Evolutionary conservation across 2,329 filamentous ascomycete species (phyloP).

Genomic region (Ustulina deusta): DNA sequence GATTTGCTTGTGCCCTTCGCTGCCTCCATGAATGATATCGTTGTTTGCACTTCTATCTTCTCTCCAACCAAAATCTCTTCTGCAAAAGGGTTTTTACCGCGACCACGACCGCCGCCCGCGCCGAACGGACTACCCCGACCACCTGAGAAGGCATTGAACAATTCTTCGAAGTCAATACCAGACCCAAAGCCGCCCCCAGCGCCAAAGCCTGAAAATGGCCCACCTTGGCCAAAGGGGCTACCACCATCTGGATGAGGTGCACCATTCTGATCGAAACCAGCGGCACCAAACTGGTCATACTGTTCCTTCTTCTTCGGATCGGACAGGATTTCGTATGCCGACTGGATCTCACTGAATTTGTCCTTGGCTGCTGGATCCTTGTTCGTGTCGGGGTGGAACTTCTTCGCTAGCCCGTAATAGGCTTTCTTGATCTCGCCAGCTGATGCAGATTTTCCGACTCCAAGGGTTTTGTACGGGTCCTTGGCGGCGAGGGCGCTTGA

Average conservation of each 20-base stretch:
- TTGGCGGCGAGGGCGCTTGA: conserved; percentile 64
- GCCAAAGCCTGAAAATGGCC: conserved; percentile 65
- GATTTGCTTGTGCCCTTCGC: conserved; percentile 91
- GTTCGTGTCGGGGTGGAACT: conserved; percentile 97
- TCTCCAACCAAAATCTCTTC: conserved; percentile 90
- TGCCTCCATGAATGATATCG: conserved; percentile 94
- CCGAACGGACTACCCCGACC: conserved; percentile 68
- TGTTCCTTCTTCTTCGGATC: conserved; percentile 94
- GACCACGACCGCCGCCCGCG: conserved; percentile 64
- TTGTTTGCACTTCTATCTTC: conserved; percentile 93
- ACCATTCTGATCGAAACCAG: conserved; percentile 84
- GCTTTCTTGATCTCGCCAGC: conserved; percentile 95
- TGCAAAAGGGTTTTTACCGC: conserved; percentile 75
- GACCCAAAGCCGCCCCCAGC: conserved; percentile 78
- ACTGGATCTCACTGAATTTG: conserved; percentile 91
- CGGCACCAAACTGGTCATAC: conserved; percentile 89
- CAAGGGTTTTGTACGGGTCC: conserved; percentile 89
- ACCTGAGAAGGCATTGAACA: conserved; percentile 87
- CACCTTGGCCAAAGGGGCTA: conserved; percentile 71
- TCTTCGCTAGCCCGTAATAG: conserved; percentile 97
- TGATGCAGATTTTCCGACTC: conserved; percentile 84
- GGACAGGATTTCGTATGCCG: conserved; percentile 92
- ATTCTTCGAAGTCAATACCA: conserved; percentile 95
- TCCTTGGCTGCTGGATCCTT: conserved; percentile 95
- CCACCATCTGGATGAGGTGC: conserved; percentile 66